Percentiles rank a stretch among this genome's conserved stretches.
Conservation (phyloP, 371 early-diverging fungal species). For the Polyrhizophydium stewartii region DNA sequence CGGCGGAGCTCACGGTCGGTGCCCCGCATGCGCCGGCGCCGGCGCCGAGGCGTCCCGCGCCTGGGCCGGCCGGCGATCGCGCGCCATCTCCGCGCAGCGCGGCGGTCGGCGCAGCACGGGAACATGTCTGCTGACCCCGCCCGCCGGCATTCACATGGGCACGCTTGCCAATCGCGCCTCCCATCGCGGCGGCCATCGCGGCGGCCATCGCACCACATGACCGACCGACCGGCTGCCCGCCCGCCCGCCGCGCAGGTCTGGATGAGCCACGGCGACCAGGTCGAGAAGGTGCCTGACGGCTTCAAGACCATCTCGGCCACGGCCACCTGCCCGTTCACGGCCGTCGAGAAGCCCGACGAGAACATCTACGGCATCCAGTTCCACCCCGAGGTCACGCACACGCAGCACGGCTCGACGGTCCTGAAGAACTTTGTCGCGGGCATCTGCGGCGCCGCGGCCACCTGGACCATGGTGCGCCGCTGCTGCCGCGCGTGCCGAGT, state of each 20-base stretch:
- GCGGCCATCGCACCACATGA: no score
- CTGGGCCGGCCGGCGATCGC: no score
- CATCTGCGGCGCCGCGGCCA: conserved; percentile 76
- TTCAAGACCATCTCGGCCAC: conserved; percentile 86
- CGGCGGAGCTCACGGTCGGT: conserved; percentile 46
- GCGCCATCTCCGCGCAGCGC: no score
- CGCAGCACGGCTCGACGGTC: conserved; percentile 76
- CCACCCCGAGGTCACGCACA: conserved; percentile 98
- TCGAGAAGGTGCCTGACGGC: conserved; percentile 72
- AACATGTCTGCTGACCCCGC: no score
- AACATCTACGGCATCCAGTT: conserved; percentile 92
- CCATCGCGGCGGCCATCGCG: no score
- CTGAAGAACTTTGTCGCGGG: conserved; percentile 88
- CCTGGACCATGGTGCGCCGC: conserved; percentile 83
- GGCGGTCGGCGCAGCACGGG: no score
- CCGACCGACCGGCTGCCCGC: no score
- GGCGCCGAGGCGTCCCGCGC: no score
- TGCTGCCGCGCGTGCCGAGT: background rate
- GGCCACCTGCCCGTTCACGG: conserved; percentile 83
- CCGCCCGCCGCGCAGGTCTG: conserved; percentile 59
- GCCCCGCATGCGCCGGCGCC: no score
- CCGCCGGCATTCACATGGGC: no score
- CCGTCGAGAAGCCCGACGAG: conserved; percentile 73
- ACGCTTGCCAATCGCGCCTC: no score
- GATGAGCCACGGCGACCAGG: conserved; percentile 98